Percentiles rank a stretch among this genome's conserved stretches.
Evolutionary conservation across 495 filamentous ascomycete species (phyloP).

Genomic region (Xanthoparmelia taractica): DNA sequence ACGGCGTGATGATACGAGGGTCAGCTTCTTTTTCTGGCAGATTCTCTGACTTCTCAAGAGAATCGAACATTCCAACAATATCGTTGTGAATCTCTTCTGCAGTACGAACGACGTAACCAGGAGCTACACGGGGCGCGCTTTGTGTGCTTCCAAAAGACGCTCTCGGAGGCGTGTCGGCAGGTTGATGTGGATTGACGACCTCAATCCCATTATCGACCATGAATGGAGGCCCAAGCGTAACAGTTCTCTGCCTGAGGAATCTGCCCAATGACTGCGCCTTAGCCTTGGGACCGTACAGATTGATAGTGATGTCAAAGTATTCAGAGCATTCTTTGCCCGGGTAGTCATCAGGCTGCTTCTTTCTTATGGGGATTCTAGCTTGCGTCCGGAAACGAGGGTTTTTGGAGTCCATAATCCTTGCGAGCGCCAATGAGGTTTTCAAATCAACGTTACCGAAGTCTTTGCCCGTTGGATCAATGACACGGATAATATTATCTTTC

Average conservation of each 20-base stretch:
- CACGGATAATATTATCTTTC: conserved; percentile 55
- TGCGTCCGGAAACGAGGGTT: conserved; percentile 55
- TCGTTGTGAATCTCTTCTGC: conserved; percentile 79
- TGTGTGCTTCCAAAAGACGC: conserved; percentile 18
- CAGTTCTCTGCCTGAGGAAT: conserved; percentile 52
- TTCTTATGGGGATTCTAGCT: conserved; percentile 56
- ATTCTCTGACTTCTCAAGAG: conserved; percentile 61
- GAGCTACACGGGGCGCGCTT: conserved; percentile 16
- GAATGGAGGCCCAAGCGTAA: conserved; percentile 57
- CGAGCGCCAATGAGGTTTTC: conserved; percentile 58
- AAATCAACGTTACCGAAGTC: conserved; percentile 70
- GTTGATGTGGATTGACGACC: conserved; percentile 60
- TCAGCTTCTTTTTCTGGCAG: conserved; percentile 67
- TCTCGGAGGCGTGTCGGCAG: conserved; percentile 31
- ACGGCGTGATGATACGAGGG: conserved; percentile 51
- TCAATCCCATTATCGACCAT: conserved; percentile 56
- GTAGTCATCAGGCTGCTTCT: conserved; percentile 46
- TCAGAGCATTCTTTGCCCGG: conserved; percentile 47
- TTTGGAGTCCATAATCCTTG: conserved; percentile 59
- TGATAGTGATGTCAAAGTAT: conserved; percentile 54
- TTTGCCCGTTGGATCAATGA: conserved; percentile 59
- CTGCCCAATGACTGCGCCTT: conserved; percentile 54
- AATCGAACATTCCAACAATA: conserved; percentile 81
- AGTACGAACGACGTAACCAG: conserved; percentile 50
- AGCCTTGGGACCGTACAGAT: conserved; percentile 72